phyloP scores from a whole-genome alignment of 2,329 filamentous ascomycete species.

The Penicillium frequentans region DNA sequence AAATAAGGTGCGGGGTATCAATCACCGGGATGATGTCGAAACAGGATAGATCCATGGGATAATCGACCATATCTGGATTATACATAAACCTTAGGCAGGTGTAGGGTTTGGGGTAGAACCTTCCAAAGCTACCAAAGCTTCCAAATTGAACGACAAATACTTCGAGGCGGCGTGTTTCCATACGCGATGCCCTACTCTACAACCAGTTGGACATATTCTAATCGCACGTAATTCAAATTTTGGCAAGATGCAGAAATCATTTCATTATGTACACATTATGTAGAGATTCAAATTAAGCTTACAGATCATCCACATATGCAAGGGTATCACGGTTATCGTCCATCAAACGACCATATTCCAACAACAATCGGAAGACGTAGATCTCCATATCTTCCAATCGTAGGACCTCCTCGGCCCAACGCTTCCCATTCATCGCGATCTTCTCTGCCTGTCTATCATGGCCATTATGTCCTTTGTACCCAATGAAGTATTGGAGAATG shows the following conservation, averaged over 20 bases:
- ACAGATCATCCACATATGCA: background rate
- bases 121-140: too few relatives aligned
- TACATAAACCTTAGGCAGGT: too few relatives aligned
- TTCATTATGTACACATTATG: background rate
- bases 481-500: slow-evolving; percentile 54
- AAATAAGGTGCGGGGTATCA: too few relatives aligned
- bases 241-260: background rate
- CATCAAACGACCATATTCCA: slow-evolving; percentile 1
- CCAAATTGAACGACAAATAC: too few relatives aligned
- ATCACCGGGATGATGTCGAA: too few relatives aligned
- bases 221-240: background rate
- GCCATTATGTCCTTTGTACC: slow-evolving; percentile 61
- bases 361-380: slow-evolving; percentile 64
- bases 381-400: slow-evolving; percentile 72
- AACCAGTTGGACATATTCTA: background rate
- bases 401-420: slow-evolving; percentile 68
- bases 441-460: slow-evolving; percentile 59
- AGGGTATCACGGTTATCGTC: slow-evolving; percentile 2
- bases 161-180: too few relatives aligned
- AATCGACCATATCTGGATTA: too few relatives aligned
- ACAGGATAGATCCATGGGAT: too few relatives aligned
- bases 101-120: too few relatives aligned
- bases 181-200: too few relatives aligned
- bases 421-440: slow-evolving; percentile 65
- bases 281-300: background rate